phyloP scores from a whole-genome alignment of 164 flowering plant genomes.

The Malania oleifera region DNA sequence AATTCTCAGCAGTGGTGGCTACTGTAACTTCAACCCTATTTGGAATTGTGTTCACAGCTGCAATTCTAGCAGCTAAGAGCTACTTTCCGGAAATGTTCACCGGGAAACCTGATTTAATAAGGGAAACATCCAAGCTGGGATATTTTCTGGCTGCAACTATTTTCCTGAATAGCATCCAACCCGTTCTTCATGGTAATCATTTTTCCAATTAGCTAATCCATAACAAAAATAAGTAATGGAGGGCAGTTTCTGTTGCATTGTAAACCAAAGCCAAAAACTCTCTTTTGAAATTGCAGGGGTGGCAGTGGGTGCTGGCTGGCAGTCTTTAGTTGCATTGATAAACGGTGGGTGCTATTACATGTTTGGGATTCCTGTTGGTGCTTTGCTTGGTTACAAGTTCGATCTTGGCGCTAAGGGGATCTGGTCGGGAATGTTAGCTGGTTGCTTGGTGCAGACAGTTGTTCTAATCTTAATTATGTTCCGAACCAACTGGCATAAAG shows the following conservation, averaged over 20 bases:
- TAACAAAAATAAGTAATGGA: too few relatives aligned
- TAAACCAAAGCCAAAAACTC: neutral
- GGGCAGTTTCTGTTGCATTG: neutral
- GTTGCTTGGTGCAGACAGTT: slow-evolving; percentile 35
- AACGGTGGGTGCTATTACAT: slow-evolving; percentile 47
- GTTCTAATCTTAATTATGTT: slow-evolving; percentile 20
- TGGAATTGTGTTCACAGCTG: slow-evolving; percentile 30
- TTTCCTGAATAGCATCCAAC: slow-evolving; percentile 47
- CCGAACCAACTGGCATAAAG: slow-evolving; percentile 45
- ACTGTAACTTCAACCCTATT: slow-evolving; percentile 25
- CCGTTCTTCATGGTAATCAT: slow-evolving; percentile 40
- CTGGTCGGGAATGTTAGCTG: slow-evolving; percentile 43
- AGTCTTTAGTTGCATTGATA: slow-evolving; percentile 36
- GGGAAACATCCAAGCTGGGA: slow-evolving; percentile 32
- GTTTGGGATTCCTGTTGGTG: slow-evolving; percentile 49
- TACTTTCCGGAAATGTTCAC: slow-evolving; percentile 37
- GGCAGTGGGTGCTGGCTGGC: slow-evolving; percentile 71
- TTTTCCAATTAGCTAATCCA: neutral
- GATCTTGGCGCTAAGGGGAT: slow-evolving; percentile 38
- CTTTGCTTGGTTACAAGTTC: slow-evolving; percentile 38
- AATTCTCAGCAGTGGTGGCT: slow-evolving; percentile 31
- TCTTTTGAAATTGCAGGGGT: slow-evolving; percentile 34
- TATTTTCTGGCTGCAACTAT: slow-evolving; percentile 41
- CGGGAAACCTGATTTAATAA: slow-evolving; percentile 19
- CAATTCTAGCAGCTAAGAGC: slow-evolving; percentile 16